Evolutionary conservation across 1,139 yeast species (phyloP), one percentile per base, ranked within the genome.

Genomic region (Geotrichum carabidarum): DNA sequence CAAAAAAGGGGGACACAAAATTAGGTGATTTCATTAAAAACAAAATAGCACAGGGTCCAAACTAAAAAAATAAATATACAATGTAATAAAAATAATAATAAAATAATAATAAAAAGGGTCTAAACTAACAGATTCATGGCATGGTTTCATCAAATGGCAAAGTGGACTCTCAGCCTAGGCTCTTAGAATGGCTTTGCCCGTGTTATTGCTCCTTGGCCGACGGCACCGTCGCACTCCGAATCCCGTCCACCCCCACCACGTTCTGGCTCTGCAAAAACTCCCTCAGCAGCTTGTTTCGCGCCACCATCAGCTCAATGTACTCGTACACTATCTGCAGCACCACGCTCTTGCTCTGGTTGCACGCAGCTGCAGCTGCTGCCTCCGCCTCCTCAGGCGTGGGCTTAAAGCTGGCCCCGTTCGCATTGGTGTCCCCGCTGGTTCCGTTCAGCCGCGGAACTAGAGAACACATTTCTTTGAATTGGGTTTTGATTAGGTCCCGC

Each of bases 401-500:
- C 4, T 8, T 12, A 9, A n/a, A 40, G 34, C 43, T 30, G n/a
- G 17, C 31, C 5, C 34, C 30, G 18, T 30, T 22, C 5, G 48
- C 17, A 17, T 4, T 37, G 12, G 38, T 22, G 3, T 15, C 43
- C 62, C 54, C 47, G 9, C 54, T 38, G 14, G 58, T 50, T 31
- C 57, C 64, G 1, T 62, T 58, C 35, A 69, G 61, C 14, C 58
- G 54, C 1, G 77, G 77, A 3, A 74, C 72, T 46, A 74, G 60
- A 5, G 63, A 58, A 52, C 74, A 68, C 64, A 74, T 65, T 49
- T 68, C 70, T 17, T 68, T 69, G 57, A 72, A 73, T 46, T 70
- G 68, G 44, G 63, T 63, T 68, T 86, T 86, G 66, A 91, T 87
- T 62, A 79, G 70, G 59, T 81, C 83, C 47, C 96, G 76, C 55